These are phyloP conservation scores for Pinus tabuliformis DNA, from an alignment of 75 land plant species.

Conservation along the genomic window DNA sequence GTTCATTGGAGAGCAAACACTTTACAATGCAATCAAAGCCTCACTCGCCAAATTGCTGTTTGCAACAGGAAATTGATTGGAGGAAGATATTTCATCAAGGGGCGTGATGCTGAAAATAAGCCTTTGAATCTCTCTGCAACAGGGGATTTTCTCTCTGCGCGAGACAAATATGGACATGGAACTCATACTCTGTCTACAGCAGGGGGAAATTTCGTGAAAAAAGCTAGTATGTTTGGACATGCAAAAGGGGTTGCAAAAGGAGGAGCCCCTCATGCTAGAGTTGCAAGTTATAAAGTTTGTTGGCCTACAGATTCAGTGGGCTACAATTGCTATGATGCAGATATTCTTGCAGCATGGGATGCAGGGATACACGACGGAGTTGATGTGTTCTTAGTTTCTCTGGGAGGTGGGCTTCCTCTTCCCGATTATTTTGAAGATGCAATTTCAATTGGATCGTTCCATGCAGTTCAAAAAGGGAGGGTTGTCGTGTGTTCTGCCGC, in stretches of 20 bases:
- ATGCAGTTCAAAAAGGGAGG: conserved; percentile 69
- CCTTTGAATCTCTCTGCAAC: conserved; percentile 37
- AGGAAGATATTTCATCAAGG: conserved; percentile 73
- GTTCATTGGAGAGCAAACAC: conserved; percentile 35
- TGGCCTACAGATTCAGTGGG: conserved; percentile 30
- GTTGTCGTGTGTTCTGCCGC: conserved; percentile 91
- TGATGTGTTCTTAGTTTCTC: conserved; percentile 81
- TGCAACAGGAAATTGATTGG: conserved; percentile 89
- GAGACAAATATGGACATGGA: conserved; percentile 91
- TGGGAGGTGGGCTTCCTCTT: conserved; percentile 55
- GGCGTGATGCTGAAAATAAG: conserved; percentile 45
- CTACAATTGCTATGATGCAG: conserved; percentile 82
- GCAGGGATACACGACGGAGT: conserved; percentile 88
- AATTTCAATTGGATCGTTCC: conserved; percentile 89
- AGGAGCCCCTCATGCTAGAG: conserved; percentile 74
- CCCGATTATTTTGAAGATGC: conserved; percentile 76
- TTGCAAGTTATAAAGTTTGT: conserved; percentile 94
- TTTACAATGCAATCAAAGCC: not conserved
- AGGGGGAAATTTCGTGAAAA: conserved; percentile 48
- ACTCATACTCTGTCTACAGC: conserved; percentile 80
- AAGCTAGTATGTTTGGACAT: conserved; percentile 64
- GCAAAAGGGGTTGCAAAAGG: conserved; percentile 72
- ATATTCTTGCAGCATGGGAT: conserved; percentile 93
- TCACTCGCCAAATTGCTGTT: too few relatives aligned
- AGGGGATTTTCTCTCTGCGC: conserved; percentile 60